phyloP scores from a whole-genome alignment of 2,329 filamentous ascomycete species.

The Xylariaceae sp. region DNA sequence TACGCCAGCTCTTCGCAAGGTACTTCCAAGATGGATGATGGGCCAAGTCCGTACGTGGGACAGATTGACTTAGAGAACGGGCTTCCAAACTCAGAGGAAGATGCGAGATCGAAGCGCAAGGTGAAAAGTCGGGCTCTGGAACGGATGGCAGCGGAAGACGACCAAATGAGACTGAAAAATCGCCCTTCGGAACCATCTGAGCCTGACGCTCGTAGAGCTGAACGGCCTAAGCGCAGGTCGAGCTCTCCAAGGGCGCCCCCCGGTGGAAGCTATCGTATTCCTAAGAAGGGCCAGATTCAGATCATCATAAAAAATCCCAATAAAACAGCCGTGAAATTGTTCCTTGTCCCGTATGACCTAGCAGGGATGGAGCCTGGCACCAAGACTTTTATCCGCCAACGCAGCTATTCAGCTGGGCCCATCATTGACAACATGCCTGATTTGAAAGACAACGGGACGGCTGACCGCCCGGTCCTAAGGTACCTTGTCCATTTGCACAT shows the following conservation, averaged over 20 bases:
- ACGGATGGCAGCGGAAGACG: constrained; percentile 37
- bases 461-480: constrained; percentile 72
- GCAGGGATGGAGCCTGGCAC: constrained; percentile 90
- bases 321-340: constrained; percentile 96
- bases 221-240: constrained; percentile 56
- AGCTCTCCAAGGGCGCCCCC: constrained; percentile 69
- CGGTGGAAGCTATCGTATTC: constrained; percentile 90
- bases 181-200: constrained; percentile 30
- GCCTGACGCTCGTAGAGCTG: constrained; percentile 35
- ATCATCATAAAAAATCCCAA: constrained; percentile 98
- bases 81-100: constrained; percentile 57
- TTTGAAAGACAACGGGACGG: constrained; percentile 28
- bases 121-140: constrained; percentile 49
- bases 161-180: constrained; percentile 27
- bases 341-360: constrained; percentile 90
- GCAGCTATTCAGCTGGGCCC: constrained; percentile 86
- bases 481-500: constrained; percentile 95
- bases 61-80: constrained; percentile 88
- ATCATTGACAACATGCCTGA: constrained; percentile 69
- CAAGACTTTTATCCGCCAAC: constrained; percentile 94
- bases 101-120: constrained; percentile 52
- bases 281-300: constrained; percentile 89
- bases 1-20: constrained; percentile 72
- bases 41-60: constrained; percentile 94
- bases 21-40: constrained; percentile 71